phyloP scores from a whole-genome alignment of 2,329 filamentous ascomycete genomes.

The Trichoderma brevicompactum region DNA sequence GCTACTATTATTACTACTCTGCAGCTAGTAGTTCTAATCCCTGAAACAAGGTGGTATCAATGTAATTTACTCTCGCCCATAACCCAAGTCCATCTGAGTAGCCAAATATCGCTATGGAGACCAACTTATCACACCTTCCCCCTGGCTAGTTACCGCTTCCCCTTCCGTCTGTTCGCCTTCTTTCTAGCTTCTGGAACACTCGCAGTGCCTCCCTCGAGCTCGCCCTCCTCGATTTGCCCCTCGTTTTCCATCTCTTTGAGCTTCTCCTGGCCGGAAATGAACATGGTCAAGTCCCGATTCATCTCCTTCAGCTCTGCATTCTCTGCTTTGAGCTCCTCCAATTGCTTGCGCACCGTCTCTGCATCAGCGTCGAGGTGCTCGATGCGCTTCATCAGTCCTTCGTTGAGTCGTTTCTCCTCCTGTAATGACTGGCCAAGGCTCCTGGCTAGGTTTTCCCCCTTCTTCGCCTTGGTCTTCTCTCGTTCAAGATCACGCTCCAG shows the following conservation, averaged over 20 bases:
- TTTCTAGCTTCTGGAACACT: constrained; percentile 65
- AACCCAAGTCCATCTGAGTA: not conserved
- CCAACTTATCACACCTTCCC: not conserved
- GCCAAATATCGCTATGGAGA: not conserved
- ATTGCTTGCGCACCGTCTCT: constrained; percentile 59
- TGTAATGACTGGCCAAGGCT: constrained; percentile 75
- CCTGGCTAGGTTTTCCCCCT: constrained; percentile 75
- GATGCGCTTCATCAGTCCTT: constrained; percentile 82
- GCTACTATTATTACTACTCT: not conserved
- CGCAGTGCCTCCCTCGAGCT: constrained; percentile 74
- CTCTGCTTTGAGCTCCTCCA: constrained; percentile 61
- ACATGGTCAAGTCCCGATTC: constrained; percentile 86
- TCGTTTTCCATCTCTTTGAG: constrained; percentile 70
- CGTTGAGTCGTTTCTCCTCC: constrained; percentile 85
- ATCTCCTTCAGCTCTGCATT: constrained; percentile 79
- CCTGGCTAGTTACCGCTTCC: constrained; percentile 45
- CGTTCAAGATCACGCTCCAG: constrained; percentile 76
- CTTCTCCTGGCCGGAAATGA: constrained; percentile 82
- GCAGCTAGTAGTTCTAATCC: not conserved
- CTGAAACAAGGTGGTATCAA: not conserved
- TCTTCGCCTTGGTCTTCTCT: constrained; percentile 68
- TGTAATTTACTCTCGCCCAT: not conserved
- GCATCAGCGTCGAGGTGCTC: constrained; percentile 70
- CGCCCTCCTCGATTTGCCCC: constrained; percentile 65
- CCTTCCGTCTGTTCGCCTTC: constrained; percentile 47